Evolutionary conservation across 805 yeast genomes (phyloP), one percentile per base, ranked within the genome.

Genomic region (Pichia heedii): DNA sequence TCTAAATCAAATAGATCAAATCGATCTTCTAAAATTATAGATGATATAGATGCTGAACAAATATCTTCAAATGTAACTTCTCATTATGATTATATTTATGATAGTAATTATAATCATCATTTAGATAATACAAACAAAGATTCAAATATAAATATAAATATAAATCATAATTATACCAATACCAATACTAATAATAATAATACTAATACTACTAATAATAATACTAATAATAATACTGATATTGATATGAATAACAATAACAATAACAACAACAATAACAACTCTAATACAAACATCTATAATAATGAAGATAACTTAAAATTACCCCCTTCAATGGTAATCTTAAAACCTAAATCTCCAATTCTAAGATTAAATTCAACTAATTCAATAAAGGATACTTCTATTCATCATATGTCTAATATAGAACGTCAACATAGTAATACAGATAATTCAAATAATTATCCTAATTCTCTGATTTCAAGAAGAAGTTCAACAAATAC

Each of bases 241-340:
- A 8, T 24, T 24, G 34, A 36, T 9, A 48, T 48, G 35, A 46
- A 45, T 8, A 46, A 39, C 11, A 38, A 48, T 37, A 21, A 15
- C 26, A 22, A 2, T 15, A 35, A 7, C 37, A 22, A 22, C 36
- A 39, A 24, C 34, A 32, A 12, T 35, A 37, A 36, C 34, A 33
- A 32, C 38, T 41, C 12, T 18, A 39, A 29, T 16, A 6, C 26
- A 10, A 37, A 36, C 34, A 33, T 29, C 38, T 41, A 10, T 18
- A 39, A 29, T 16, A 6, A 9, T 24, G 45, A 48, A 2, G 46
- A 42, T 11, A 41, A 50, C 37, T 30, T 44, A 7, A 55, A 55
- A 34, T 33, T 61, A 26, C 66, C 65, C 6, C 65, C 66, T 12
- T 61, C 65, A 24, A 61, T 61, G 66, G 57, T 55, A 5, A 48